A percentile compares a stretch with the other conserved stretches of the same genome.
These are phyloP conservation scores for Cicer bijugum DNA, from an alignment of 306 rosid species.

Conservation along the genomic window DNA sequence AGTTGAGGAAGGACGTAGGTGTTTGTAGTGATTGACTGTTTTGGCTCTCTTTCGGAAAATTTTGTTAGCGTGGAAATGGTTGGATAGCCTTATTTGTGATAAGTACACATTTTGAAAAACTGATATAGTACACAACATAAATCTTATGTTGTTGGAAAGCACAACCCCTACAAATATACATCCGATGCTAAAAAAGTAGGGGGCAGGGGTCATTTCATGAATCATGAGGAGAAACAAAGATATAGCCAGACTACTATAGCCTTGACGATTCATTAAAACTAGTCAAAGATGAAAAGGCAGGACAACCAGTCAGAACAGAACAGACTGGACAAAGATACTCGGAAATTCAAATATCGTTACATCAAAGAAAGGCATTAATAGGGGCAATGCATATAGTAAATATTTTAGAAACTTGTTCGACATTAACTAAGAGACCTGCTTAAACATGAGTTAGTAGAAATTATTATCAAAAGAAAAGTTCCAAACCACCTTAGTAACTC, in stretches of 20 bases:
- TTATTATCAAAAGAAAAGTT: constrained; percentile 32
- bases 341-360: constrained; percentile 11
- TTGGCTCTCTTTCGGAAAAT: constrained; percentile 13
- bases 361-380: background rate
- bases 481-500: constrained; percentile 77
- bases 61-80: background rate
- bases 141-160: background rate
- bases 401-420: background rate
- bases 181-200: background rate
- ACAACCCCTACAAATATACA: background rate
- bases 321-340: background rate
- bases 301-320: background rate
- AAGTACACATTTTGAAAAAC: background rate
- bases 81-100: background rate
- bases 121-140: background rate
- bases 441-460: constrained; percentile 31
- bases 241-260: constrained; percentile 2
- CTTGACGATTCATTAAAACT: background rate
- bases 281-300: constrained; percentile 13
- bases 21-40: constrained; percentile 2
- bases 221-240: constrained; percentile 2
- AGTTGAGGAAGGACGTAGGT: background rate
- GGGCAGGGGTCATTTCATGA: background rate
- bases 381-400: background rate
- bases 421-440: constrained; percentile 29